Conservation (phyloP, 164 flowering plant species). For the Vitis rupestris region DNA sequence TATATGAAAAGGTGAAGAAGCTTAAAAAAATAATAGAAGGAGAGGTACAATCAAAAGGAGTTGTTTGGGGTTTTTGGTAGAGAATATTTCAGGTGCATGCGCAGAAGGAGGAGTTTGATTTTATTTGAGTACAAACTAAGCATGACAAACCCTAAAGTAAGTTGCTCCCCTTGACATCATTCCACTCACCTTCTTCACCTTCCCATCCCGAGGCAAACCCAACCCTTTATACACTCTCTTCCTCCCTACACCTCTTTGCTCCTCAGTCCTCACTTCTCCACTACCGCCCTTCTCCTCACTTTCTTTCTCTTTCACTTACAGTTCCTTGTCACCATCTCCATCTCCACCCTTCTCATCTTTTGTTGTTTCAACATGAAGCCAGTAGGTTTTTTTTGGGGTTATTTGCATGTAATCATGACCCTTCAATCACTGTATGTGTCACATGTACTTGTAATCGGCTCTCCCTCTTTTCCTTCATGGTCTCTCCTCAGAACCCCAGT, state of each 20-base stretch:
- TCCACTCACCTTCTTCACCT: constrained; percentile 71
- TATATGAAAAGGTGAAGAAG: constrained; percentile 10
- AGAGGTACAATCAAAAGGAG: constrained; percentile 29
- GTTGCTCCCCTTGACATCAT: constrained; percentile 64
- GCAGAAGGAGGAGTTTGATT: constrained; percentile 30
- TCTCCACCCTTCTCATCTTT: no score
- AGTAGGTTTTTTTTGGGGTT: no score
- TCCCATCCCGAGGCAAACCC: constrained; percentile 67
- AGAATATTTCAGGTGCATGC: constrained; percentile 50
- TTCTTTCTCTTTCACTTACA: constrained; percentile 7
- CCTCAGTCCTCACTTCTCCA: constrained; percentile 9
- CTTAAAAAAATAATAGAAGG: constrained; percentile 20
- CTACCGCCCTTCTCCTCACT: neutral
- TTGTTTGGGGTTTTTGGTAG: constrained; percentile 33
- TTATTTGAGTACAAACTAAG: constrained; percentile 70
- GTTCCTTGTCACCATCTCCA: neutral
- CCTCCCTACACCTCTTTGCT: constrained; percentile 7
- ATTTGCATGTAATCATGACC: no score
- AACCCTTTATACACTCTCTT: constrained; percentile 26
- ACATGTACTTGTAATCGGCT: neutral
- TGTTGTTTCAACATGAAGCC: no score
- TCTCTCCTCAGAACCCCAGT: no score
- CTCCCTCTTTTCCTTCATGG: neutral
- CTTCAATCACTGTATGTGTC: neutral
- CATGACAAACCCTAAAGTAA: constrained; percentile 68